A percentile compares a stretch with the other conserved stretches of the same genome.
These are phyloP conservation scores for Melocanna baccifera DNA, from an alignment of 176 grass and related monocot genomes.

Conservation along the genomic window DNA sequence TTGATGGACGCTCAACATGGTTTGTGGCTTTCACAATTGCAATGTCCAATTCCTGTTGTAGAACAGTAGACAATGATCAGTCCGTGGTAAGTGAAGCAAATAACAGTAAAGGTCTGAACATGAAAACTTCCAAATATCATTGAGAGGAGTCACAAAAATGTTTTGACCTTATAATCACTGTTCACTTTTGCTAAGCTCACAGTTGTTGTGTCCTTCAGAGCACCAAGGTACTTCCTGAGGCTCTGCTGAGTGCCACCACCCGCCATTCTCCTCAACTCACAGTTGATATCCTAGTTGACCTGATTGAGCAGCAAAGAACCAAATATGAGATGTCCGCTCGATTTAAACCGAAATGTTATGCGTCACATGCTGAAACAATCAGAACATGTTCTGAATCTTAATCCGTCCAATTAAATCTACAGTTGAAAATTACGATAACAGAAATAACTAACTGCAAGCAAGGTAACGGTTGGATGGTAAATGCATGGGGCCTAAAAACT, in stretches of 20 bases:
- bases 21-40: conserved; percentile 97
- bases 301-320: conserved; percentile 31
- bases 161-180: conserved; percentile 93
- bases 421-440: neutral
- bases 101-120: neutral
- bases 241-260: conserved; percentile 71
- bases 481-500: neutral
- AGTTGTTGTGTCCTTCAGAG: conserved; percentile 94
- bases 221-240: conserved; percentile 93
- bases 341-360: neutral
- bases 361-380: neutral
- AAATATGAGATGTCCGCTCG: conserved; percentile 6
- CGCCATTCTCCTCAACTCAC: conserved; percentile 60
- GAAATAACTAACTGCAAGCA: conserved; percentile 13
- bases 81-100: neutral
- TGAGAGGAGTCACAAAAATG: neutral
- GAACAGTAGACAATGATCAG: neutral
- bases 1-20: conserved; percentile 81
- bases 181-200: conserved; percentile 98
- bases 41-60: conserved; percentile 87
- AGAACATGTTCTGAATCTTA: neutral
- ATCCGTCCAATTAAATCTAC: neutral
- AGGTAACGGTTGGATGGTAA: neutral
- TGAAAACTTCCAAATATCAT: neutral
- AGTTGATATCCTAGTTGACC: conserved; percentile 13